Conservation (phyloP, 352 stramenopile genomes). For the Aphanomyces cochlioides region DNA sequence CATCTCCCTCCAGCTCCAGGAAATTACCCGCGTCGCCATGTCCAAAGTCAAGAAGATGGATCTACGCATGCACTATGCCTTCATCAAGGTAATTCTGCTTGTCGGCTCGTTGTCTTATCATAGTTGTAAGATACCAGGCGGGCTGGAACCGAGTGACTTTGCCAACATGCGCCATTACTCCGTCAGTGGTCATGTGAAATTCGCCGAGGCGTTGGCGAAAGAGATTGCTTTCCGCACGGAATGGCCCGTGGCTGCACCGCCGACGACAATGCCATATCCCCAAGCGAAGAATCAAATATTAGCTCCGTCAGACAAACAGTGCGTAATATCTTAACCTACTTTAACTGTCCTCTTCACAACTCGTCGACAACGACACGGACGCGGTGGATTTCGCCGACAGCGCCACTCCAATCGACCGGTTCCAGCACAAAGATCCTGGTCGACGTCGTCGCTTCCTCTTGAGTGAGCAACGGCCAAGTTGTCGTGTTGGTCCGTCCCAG, state of each 20-base stretch:
- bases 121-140: conserved; percentile 52
- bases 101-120: not conserved
- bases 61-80: conserved; percentile 76
- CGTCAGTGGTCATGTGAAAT: conserved; percentile 80
- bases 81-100: conserved; percentile 53
- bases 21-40: conserved; percentile 84
- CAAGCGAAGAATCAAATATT: conserved; percentile 76
- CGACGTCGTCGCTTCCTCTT: not conserved
- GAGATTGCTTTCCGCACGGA: conserved; percentile 66
- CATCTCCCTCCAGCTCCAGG: conserved; percentile 72
- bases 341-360: not conserved
- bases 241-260: conserved; percentile 51
- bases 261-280: conserved; percentile 66
- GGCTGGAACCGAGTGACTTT: conserved; percentile 61
- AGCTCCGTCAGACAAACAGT: conserved; percentile 36
- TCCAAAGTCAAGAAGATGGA: conserved; percentile 74
- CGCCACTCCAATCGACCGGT: conserved; percentile 7
- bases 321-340: conserved; percentile 15
- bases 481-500: not conserved
- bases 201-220: conserved; percentile 61
- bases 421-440: not conserved
- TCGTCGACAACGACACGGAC: not conserved
- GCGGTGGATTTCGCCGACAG: not conserved
- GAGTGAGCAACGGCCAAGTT: not conserved
- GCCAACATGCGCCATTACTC: conserved; percentile 79